These are phyloP conservation scores for Colletotrichum incanum DNA, from an alignment of 2,329 filamentous ascomycete genomes.

Conservation along the genomic window DNA sequence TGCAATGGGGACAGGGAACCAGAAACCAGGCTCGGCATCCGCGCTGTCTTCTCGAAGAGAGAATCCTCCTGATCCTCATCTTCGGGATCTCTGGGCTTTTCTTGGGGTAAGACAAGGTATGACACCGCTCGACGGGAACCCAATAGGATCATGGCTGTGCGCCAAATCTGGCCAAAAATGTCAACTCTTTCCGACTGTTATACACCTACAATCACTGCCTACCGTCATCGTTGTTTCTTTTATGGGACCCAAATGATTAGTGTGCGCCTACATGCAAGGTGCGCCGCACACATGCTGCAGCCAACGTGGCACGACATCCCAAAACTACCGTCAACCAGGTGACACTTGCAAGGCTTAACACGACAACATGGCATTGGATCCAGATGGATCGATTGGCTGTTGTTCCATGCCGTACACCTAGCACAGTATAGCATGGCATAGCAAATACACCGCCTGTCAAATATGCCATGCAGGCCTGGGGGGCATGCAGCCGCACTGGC, in stretches of 20 bases:
- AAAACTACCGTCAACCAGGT: conserved; percentile 10
- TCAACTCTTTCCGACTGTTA: background rate
- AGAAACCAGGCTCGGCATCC: background rate
- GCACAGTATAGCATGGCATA: background rate
- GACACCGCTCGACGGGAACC: conserved; percentile 5
- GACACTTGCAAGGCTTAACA: conserved; percentile 31
- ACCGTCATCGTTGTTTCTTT: background rate
- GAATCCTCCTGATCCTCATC: background rate
- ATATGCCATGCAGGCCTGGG: conserved; percentile 3
- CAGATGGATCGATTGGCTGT: background rate
- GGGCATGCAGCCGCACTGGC: conserved; percentile 21
- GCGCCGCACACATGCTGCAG: conserved; percentile 20
- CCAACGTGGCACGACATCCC: conserved; percentile 7
- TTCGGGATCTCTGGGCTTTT: background rate
- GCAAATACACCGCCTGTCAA: background rate
- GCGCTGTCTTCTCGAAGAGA: background rate
- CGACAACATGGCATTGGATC: conserved; percentile 27
- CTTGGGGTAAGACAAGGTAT: background rate
- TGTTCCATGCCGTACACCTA: background rate
- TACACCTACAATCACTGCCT: background rate
- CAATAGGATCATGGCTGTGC: conserved; percentile 16
- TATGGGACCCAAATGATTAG: background rate
- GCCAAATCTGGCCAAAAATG: conserved; percentile 17
- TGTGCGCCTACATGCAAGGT: background rate
- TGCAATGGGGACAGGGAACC: background rate